Base-by-base conservation (phyloP, 2,329 filamentous ascomycete genomes). In the Colletotrichum tanaceti region DNA sequence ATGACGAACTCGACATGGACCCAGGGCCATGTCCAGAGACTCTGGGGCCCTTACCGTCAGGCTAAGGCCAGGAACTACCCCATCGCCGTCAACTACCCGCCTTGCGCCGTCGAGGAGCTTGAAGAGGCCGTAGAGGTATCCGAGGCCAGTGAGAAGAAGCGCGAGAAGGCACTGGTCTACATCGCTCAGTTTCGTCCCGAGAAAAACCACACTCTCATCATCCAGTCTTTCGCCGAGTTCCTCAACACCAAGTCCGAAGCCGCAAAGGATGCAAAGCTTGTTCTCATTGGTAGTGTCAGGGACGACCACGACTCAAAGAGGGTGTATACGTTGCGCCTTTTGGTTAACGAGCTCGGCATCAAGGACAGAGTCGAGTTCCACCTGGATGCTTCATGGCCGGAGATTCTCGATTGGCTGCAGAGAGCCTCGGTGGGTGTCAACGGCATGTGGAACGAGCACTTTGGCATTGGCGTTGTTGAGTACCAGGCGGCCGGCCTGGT, bases 401-500 rank as follows among this genome's bases (percentile, higher is more conserved):
- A 93, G 73, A 93, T 99, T 61, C 84, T 98, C 11, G 86, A 91
- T 39, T 94, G 93, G 88, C 84, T 98, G 70, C 83, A 88, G 61
- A 89, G 84, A 71, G 90, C 92, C 4, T 95, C 89, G 20, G 88
- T 99, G 1, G 96, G 96, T 58, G 94, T 97, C 38, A 99, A 99
- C 74, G 93, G 92, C 75, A 99, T 99, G 96, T 99, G 96, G 95
- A 98, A 98, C 78, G 96, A 99, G 82, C 96, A 99, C 79, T 99
- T 99, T 77, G 96, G 96, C 24, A 99, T 99, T 68, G 96, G 96
- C 1, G 94, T 98, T 18, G 96, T 99, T 47, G 96, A 99, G 83
- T 99, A 98, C 77, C 94, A 98, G 77, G 96, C 96, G 4, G 96
- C 96, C 0, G 96, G 96, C 1, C 83, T 99, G 66, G 94, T 99